Conservation (phyloP, 1,139 yeast genomes). For the Geotrichum citri-aurantii region DNA sequence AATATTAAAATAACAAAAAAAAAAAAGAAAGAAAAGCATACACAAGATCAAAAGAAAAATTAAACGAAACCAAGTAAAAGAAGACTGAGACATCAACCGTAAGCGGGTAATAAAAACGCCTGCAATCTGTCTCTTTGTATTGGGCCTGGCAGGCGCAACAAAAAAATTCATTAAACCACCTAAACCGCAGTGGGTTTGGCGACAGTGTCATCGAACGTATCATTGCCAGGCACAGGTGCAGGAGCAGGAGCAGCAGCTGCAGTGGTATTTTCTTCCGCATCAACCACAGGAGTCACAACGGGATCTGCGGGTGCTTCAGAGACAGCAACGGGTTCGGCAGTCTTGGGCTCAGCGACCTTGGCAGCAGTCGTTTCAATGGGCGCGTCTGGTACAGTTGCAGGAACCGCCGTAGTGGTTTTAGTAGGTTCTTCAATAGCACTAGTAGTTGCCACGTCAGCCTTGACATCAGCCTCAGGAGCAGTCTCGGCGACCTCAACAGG, state of each 20-base stretch:
- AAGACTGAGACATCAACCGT: background rate
- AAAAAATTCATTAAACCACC: too few species aligned
- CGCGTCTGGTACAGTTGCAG: background rate
- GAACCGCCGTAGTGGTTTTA: background rate
- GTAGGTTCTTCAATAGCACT: constrained; percentile 1
- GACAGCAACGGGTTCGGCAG: constrained; percentile 4
- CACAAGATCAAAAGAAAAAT: background rate
- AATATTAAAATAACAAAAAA: too few species aligned
- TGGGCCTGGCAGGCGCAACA: too few species aligned
- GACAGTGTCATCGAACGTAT: background rate
- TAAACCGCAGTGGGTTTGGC: background rate
- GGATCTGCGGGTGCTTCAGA: background rate
- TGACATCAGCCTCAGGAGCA: background rate
- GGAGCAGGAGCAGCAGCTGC: background rate
- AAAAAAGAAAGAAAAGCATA: background rate
- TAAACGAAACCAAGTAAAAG: background rate
- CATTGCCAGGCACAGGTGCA: background rate
- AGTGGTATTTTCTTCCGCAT: background rate
- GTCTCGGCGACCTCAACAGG: constrained; percentile 21
- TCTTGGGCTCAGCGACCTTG: constrained; percentile 13
- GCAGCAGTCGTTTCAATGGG: constrained; percentile 5
- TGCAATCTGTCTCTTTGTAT: too few species aligned
- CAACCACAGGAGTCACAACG: background rate
- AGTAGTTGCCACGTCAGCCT: background rate
- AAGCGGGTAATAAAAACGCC: too few species aligned